A percentile compares a stretch with the other conserved stretches of the same genome.
These are phyloP conservation scores for Ophiostoma australiae DNA, from an alignment of 2,329 filamentous ascomycete species.

Conservation along the genomic window DNA sequence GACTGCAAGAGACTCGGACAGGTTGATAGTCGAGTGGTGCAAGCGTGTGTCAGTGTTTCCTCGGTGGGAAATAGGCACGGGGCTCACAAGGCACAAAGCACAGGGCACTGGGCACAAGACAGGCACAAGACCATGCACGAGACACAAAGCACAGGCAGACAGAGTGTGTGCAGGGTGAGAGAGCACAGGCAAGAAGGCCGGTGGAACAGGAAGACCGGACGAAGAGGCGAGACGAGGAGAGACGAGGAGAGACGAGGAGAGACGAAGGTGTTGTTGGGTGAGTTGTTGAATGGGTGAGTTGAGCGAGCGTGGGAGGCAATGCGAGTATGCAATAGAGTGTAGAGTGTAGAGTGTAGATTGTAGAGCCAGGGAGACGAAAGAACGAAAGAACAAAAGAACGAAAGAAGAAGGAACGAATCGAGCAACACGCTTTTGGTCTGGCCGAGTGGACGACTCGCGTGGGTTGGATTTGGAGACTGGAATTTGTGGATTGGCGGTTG, in stretches of 20 bases:
- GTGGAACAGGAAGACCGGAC: constrained; percentile 14
- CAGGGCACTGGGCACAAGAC: not conserved
- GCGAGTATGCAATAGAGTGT: too few species aligned
- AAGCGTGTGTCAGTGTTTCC: constrained; percentile 2
- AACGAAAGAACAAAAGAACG: not conserved
- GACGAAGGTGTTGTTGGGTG: not conserved
- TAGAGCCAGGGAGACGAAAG: not conserved
- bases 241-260: too few species aligned
- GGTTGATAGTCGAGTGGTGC: constrained; percentile 3
- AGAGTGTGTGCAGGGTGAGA: not conserved
- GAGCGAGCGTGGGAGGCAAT: not conserved
- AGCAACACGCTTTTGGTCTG: constrained; percentile 8
- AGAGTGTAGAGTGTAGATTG: not conserved
- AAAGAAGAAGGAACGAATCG: constrained; percentile 6
- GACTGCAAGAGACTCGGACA: not conserved
- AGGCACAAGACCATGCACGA: not conserved
- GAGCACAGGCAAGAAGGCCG: constrained; percentile 9
- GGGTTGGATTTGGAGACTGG: constrained; percentile 7
- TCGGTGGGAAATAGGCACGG: constrained; percentile 7
- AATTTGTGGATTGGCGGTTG: constrained; percentile 14
- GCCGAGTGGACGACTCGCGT: constrained; percentile 1
- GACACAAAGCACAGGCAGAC: not conserved
- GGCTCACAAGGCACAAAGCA: constrained; percentile 11
- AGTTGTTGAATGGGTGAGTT: not conserved
- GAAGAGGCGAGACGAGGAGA: not conserved